Evolutionary conservation across 1,284 basidiomycete species (phyloP), one percentile per base, ranked within the genome.

Genomic region (Cutaneotrichosporon sp.): DNA sequence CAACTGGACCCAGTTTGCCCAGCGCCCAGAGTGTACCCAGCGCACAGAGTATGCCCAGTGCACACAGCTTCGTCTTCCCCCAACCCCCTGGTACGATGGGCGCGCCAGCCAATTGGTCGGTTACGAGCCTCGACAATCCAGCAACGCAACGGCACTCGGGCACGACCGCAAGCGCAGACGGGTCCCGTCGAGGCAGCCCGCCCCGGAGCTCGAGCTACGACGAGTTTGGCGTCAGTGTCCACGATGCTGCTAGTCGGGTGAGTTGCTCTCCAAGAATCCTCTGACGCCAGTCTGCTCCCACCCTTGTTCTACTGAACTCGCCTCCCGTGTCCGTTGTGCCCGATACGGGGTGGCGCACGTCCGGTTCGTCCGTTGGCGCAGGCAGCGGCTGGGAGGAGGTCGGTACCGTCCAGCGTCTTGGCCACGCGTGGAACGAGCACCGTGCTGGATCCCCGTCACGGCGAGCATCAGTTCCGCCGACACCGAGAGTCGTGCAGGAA

Each of bases 201-300:
- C 37, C 37, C 9, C 49, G 49, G 12, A 32, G 32, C 4, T 29
- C 34, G 6, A 25, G 37, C 3, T 51, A 51, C 31, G 46, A 51
- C 46, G 54, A 55, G 42, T 55, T 55, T 45, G 54, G 54, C 12
- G 35, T 35, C 7, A 17, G 20, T 20, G n/a, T 49, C 9, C 49
- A 51, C 22, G 31, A 29, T 29, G 27, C 37, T 1, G 46, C 46
- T 7, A 39, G 35, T 20, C 17, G 42, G 24, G 38, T 41, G 14
- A 12, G 38, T 26, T n/a, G 24, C 20, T 19, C 3, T 22, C 4
- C 17, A 9, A 8, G 9, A 39, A 20, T 19, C 35, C 7, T 22
- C 38, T 41, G 24, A 41, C 38, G 7, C 8, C 38, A 41, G 42
- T 44, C 42, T 14, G 42, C 29, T 11, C 42, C 42, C 17, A 44